Evolutionary conservation across 2,329 filamentous ascomycete species (phyloP).

Genomic region (Pseudopithomyces chartarum): DNA sequence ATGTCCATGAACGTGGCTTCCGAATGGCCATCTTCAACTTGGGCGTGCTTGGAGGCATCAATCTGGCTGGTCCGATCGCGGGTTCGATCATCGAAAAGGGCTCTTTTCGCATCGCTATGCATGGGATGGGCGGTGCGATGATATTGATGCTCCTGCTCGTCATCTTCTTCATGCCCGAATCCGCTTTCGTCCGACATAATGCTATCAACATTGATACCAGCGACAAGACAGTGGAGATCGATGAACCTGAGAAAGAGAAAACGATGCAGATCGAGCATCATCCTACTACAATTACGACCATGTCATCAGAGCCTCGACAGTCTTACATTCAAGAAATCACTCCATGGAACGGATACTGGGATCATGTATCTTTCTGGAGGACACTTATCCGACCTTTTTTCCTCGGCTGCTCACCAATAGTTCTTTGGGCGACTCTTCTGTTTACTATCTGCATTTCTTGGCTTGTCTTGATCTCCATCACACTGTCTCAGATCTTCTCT

Average conservation of each 20-base stretch:
- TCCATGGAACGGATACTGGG: constrained; percentile 26
- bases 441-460: constrained; percentile 35
- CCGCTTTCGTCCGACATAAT: constrained; percentile 17
- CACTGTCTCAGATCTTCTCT: constrained; percentile 32
- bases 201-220: constrained; percentile 27
- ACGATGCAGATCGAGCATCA: constrained; percentile 15
- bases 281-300: background rate
- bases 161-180: constrained; percentile 32
- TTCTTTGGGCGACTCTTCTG: constrained; percentile 29
- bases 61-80: constrained; percentile 27
- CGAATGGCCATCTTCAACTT: constrained; percentile 32
- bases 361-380: constrained; percentile 26
- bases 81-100: constrained; percentile 29
- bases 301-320: constrained; percentile 4
- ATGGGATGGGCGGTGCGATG: constrained; percentile 29
- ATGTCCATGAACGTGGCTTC: constrained; percentile 30
- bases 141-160: constrained; percentile 26
- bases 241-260: constrained; percentile 14
- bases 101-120: constrained; percentile 24
- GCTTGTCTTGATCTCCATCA: constrained; percentile 32
- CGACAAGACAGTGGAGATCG: constrained; percentile 12
- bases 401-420: constrained; percentile 21
- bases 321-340: constrained; percentile 17
- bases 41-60: constrained; percentile 30
- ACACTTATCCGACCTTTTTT: constrained; percentile 26